Conservation (phyloP, 352 stramenopile species). For the Phytophthora citrophthora region DNA sequence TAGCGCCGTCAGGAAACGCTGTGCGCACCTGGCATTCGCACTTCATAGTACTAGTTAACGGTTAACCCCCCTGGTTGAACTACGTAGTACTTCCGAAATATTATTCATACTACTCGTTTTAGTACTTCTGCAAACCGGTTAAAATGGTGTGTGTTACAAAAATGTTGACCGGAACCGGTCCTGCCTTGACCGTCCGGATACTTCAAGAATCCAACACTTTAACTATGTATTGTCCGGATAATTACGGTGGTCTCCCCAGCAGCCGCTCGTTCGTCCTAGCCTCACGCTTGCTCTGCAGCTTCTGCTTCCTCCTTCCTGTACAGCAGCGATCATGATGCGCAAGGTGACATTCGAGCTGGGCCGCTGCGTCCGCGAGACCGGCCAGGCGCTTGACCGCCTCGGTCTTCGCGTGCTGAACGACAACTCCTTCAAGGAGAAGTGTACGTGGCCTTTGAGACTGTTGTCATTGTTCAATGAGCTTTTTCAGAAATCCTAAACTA, state of each 20-base stretch:
- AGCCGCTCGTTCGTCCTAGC: conserved; percentile 23
- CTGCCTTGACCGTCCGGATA: conserved; percentile 30
- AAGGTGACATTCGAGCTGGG: conserved; percentile 92
- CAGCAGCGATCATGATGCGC: conserved; percentile 73
- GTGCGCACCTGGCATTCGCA: conserved; percentile 44
- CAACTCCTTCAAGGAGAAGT: conserved; percentile 91
- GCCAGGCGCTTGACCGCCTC: conserved; percentile 95
- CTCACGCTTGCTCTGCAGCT: conserved; percentile 10
- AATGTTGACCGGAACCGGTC: conserved; percentile 2
- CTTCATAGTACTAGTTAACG: not conserved
- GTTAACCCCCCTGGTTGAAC: no score
- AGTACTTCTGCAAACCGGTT: not conserved
- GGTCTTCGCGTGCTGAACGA: conserved; percentile 90
- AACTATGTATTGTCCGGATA: conserved; percentile 19
- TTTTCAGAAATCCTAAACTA: not conserved
- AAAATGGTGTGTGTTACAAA: conserved; percentile 1
- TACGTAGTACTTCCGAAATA: no score
- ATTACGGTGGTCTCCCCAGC: conserved; percentile 45
- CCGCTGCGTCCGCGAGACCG: conserved; percentile 95
- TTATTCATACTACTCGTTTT: no score
- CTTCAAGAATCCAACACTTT: not conserved
- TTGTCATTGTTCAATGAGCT: not conserved
- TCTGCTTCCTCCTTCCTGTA: conserved; percentile 25
- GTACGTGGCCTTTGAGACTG: conserved; percentile 44
- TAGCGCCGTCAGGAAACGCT: conserved; percentile 38